Percentiles rank a stretch among this genome's conserved stretches.
Evolutionary conservation across 768 basidiomycete species (phyloP).

Genomic region (Psilocybe tampanensis): DNA sequence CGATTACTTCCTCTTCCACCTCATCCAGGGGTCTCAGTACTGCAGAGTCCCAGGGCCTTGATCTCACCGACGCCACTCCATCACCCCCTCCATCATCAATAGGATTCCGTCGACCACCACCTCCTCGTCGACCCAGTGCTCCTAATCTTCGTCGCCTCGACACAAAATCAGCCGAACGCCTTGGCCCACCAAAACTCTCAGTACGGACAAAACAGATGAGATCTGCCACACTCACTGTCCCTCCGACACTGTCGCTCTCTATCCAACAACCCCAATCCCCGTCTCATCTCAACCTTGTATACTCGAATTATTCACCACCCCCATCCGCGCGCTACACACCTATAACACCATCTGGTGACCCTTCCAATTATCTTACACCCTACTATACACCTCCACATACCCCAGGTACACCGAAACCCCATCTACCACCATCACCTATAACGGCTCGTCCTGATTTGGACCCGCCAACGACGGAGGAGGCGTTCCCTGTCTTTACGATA

Average conservation of each 20-base stretch:
- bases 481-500: slow-evolving; percentile 71
- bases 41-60: slow-evolving; percentile 14
- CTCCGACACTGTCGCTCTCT: slow-evolving; percentile 42
- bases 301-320: slow-evolving; percentile 61
- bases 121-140: slow-evolving; percentile 62
- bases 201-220: slow-evolving; percentile 60
- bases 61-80: slow-evolving; percentile 46
- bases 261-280: slow-evolving; percentile 50
- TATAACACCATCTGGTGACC: slow-evolving; percentile 36
- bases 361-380: slow-evolving; percentile 46
- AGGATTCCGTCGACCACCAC: slow-evolving; percentile 51
- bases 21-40: slow-evolving; percentile 17
- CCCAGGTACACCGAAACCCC: slow-evolving; percentile 47
- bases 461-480: slow-evolving; percentile 60
- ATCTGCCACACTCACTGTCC: slow-evolving; percentile 59
- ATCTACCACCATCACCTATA: slow-evolving; percentile 54
- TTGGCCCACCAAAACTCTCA: slow-evolving; percentile 58
- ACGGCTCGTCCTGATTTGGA: slow-evolving; percentile 69
- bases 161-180: slow-evolving; percentile 58
- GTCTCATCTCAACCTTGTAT: slow-evolving; percentile 59
- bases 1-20: slow-evolving; percentile 28
- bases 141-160: slow-evolving; percentile 65
- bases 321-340: slow-evolving; percentile 45
- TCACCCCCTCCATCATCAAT: slow-evolving; percentile 72
- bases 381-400: slow-evolving; percentile 59